Evolutionary conservation across 129 eudicot species (phyloP).

Genomic region (Flaveria linearis): DNA sequence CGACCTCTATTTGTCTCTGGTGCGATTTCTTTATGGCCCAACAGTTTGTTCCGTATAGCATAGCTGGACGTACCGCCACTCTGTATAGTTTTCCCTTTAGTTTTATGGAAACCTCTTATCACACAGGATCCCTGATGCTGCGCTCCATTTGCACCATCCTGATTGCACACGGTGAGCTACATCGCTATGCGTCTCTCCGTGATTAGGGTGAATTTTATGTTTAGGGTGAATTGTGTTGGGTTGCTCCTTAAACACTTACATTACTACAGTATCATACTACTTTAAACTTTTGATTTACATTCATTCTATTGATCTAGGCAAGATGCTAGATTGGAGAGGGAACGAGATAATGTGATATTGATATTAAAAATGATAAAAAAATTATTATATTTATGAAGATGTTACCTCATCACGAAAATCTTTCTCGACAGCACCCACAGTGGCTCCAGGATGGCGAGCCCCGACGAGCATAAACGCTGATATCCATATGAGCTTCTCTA

Average conservation of each 20-base stretch:
- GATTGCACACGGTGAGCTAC: too few species aligned
- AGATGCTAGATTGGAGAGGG: neutral
- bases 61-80: too few species aligned
- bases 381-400: neutral
- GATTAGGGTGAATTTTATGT: neutral
- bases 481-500: constrained; percentile 98
- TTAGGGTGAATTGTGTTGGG: neutral
- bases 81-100: too few species aligned
- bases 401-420: constrained; percentile 80
- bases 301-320: neutral
- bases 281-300: neutral
- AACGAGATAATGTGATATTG: neutral
- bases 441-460: constrained; percentile 96
- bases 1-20: too few species aligned
- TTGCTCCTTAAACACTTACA: neutral
- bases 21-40: too few species aligned
- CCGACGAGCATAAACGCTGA: constrained; percentile 98
- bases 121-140: too few species aligned
- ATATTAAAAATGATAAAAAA: neutral
- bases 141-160: too few species aligned
- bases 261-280: neutral
- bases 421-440: constrained; percentile 90
- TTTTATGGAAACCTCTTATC: too few species aligned
- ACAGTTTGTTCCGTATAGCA: too few species aligned
- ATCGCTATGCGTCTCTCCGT: too few species aligned